phyloP scores from a whole-genome alignment of 371 early-diverging fungal species.

The Lichtheimia hyalospora region DNA sequence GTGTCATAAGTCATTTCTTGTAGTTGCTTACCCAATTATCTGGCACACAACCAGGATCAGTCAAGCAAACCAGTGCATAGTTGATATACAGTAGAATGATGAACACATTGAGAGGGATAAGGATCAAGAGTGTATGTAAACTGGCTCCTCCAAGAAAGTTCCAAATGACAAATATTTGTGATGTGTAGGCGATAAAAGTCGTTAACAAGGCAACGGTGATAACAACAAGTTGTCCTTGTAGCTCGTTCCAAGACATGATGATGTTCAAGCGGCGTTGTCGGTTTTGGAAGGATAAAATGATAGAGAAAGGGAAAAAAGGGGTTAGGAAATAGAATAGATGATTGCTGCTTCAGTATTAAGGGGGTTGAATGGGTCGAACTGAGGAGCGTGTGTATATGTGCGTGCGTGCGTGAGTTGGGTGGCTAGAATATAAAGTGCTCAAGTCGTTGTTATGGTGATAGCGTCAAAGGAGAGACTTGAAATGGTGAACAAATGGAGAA shows the following conservation, averaged over 20 bases:
- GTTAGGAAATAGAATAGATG: background rate
- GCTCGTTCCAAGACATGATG: constrained; percentile 14
- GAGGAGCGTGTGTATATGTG: no score
- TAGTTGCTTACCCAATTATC: constrained; percentile 55
- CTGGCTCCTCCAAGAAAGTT: constrained; percentile 27
- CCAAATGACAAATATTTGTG: constrained; percentile 47
- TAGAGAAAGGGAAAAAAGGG: constrained; percentile 1
- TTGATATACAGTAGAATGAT: constrained; percentile 71
- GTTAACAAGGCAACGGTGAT: constrained; percentile 23
- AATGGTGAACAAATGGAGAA: no score
- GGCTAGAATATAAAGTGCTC: no score
- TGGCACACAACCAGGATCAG: constrained; percentile 84
- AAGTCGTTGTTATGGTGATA: no score
- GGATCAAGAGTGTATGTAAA: constrained; percentile 36
- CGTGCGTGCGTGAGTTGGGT: no score
- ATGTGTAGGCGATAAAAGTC: constrained; percentile 34
- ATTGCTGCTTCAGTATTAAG: no score
- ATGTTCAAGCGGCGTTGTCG: background rate
- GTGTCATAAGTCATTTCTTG: background rate
- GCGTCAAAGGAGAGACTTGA: no score
- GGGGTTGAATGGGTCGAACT: no score
- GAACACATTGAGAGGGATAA: constrained; percentile 67
- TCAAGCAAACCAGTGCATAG: constrained; percentile 77
- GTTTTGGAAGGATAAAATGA: background rate
- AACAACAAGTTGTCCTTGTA: constrained; percentile 35